Evolutionary conservation across 108 stramenopile genomes (phyloP), one percentile per base, ranked within the genome.

Genomic region (Skeletonema marinoi): DNA sequence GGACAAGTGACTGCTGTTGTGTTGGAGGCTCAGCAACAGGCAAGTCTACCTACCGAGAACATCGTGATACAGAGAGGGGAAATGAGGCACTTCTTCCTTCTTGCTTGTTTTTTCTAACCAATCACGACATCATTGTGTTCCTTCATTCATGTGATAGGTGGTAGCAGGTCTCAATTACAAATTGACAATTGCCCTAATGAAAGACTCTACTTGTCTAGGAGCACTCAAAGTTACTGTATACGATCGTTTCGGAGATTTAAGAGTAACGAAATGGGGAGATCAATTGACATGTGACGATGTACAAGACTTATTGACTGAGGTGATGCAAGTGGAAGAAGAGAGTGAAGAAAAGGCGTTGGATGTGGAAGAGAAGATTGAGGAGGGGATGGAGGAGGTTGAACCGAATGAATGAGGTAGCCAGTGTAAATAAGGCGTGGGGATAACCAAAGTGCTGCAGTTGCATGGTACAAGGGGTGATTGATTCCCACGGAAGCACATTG

Each of bases 101-200:
- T 41, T 12, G 39, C 33, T 35, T 35, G 33, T 35, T 35, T 41
- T 35, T 35, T 41, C 39, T 41, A 41, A 41, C 10, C 39, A 12
- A 41, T 41, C 12, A 41, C 11, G 11, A 12, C 10, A 41, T 11
- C 39, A 9, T 41, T 41, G 3, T 41, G 39, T 41, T 12, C 11
- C 11, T 39, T 7, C 7, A 39, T 12, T 41, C 39, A 12, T 41
- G 39, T 11, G 12, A 10, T 12, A 41, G 39, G 39, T 41, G 39
- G 74, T 75, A 21, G 74, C 75, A 14, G 68, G 75, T 11, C 29
- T 77, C 36, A 77, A 77, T 70, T 77, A 77, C 41, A 69, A 70
- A 62, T 33, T 77, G 6, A 69, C 68, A 38, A 41, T 77, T 41
- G 75, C 58, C 17, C 3, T 70, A 6, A 3, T 60, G 6, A 38